phyloP scores from a whole-genome alignment of 306 rosid genomes.

The Vigna reflexopilosa region DNA sequence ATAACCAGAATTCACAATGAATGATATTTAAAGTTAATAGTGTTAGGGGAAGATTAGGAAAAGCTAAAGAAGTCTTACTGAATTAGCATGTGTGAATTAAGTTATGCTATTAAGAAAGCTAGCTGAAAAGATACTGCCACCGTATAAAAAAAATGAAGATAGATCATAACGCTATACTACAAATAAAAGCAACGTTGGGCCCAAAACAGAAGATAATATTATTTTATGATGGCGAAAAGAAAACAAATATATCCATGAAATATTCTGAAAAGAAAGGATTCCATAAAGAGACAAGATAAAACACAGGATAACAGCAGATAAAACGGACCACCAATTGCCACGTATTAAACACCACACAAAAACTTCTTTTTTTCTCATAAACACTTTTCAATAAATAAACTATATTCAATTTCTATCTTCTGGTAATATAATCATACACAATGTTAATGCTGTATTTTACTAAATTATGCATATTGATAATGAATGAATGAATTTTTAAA shows the following conservation, averaged over 20 bases:
- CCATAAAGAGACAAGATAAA: constrained; percentile 25
- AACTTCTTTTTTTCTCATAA: too few relatives aligned
- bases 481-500: background rate
- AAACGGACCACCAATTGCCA: constrained; percentile 24
- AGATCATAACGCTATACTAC: background rate
- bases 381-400: background rate
- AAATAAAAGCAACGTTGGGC: background rate
- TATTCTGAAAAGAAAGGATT: background rate
- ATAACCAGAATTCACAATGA: too few relatives aligned
- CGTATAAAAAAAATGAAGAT: background rate
- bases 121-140: background rate
- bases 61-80: too few relatives aligned
- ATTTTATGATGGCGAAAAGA: background rate
- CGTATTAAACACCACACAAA: constrained; percentile 16
- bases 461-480: background rate
- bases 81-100: background rate
- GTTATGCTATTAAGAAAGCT: background rate
- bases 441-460: too few relatives aligned
- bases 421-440: too few relatives aligned
- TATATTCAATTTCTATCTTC: background rate
- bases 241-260: background rate
- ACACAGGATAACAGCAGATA: constrained; percentile 14
- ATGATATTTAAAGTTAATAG: too few relatives aligned
- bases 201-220: background rate
- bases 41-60: too few relatives aligned